Percentiles rank a stretch among this genome's conserved stretches.
phyloP scores from a whole-genome alignment of 129 eudicot species.

The Gnaphalium uliginosum region DNA sequence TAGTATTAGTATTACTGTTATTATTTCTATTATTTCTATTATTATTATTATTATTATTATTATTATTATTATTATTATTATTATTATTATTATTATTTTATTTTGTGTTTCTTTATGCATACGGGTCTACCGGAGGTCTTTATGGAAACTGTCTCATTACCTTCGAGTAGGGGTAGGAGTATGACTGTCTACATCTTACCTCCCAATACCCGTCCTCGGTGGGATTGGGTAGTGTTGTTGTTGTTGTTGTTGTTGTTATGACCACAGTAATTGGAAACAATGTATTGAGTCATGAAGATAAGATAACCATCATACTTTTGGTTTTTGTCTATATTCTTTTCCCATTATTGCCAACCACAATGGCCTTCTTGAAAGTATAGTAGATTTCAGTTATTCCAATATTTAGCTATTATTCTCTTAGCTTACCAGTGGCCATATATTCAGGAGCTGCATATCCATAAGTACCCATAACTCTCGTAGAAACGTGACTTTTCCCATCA shows the following conservation, averaged over 20 bases:
- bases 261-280: neutral
- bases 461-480: constrained; percentile 89
- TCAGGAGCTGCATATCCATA: constrained; percentile 97
- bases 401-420: neutral
- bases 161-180: neutral
- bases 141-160: neutral
- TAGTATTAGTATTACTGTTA: too few relatives aligned
- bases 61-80: too few relatives aligned
- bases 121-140: too few relatives aligned
- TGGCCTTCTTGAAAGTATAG: neutral
- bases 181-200: neutral
- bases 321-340: neutral
- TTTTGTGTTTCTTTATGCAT: too few relatives aligned
- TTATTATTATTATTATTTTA: too few relatives aligned
- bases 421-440: constrained; percentile 82
- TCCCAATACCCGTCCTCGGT: neutral
- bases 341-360: neutral
- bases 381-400: neutral
- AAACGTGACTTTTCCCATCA: constrained; percentile 77
- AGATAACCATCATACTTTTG: neutral
- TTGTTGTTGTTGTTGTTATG: neutral
- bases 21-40: too few relatives aligned
- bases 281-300: neutral
- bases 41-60: too few relatives aligned
- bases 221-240: neutral